Conservation (phyloP, 2,329 filamentous ascomycete species). For the Fusarium sp. region DNA sequence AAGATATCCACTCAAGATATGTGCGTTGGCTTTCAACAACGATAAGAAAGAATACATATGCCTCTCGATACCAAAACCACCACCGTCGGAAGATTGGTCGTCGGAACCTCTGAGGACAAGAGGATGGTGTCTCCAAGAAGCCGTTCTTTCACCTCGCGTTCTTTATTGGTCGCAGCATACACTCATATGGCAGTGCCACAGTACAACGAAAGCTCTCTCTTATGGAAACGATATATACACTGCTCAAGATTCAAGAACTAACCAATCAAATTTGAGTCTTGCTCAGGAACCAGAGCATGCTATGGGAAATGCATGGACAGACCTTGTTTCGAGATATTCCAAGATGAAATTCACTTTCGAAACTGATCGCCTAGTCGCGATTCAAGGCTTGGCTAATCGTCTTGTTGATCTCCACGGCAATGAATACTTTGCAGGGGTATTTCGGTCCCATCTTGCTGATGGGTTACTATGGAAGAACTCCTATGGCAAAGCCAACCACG, state of each 20-base stretch:
- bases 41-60: not conserved
- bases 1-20: not conserved
- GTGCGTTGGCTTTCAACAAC: not conserved
- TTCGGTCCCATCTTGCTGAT: slow-evolving; percentile 6
- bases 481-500: not conserved
- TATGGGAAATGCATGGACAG: not conserved
- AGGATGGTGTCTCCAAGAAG: slow-evolving; percentile 14
- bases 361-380: slow-evolving; percentile 13
- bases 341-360: slow-evolving; percentile 19
- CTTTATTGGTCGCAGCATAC: not conserved
- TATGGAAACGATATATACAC: not conserved
- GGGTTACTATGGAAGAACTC: slow-evolving; percentile 14
- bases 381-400: slow-evolving; percentile 18
- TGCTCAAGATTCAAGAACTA: not conserved
- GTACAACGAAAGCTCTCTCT: not conserved
- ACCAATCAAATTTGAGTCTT: not conserved
- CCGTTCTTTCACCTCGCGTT: not conserved
- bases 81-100: not conserved
- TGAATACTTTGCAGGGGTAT: slow-evolving; percentile 22
- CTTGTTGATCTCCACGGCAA: not conserved
- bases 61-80: not conserved
- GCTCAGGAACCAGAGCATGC: not conserved
- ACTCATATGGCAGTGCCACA: not conserved
- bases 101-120: not conserved
- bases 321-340: not conserved